Base-by-base conservation (phyloP, 768 basidiomycete genomes). In the Boletus pseudopeckii region DNA sequence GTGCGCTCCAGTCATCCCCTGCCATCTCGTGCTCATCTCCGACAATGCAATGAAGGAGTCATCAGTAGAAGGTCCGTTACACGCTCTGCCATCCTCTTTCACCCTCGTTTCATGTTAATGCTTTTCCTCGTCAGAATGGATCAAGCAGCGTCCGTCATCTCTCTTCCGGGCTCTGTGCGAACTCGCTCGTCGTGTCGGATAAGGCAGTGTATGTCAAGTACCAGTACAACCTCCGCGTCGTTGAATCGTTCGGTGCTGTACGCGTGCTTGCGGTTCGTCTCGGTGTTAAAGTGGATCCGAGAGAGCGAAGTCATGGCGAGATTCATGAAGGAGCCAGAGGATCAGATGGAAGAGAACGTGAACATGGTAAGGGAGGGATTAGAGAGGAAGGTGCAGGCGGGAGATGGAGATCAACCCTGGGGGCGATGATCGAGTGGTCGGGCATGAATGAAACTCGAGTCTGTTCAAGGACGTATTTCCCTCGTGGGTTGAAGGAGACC, bases 111-210 rank as follows among this genome's bases (percentile, higher is more conserved):
- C n/a, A n/a, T n/a, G n/a, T n/a, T n/a, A n/a, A n/a, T n/a, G 41
- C n/a, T 6, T 26, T 39, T n/a, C 20, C 22, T 33, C 8, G 7
- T 44, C 33, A 88, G 90, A 24, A 90, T 95, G 87, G 93, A 96
- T 68, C 92, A 94, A 77, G 88, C 92, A 1, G 90, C 92, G 0
- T 92, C 90, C 0, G 86, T 92, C 36, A 86, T 94, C 58, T 87
- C 83, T 15, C 75, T 80, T 24, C 76, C 87, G 0, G 78, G 80
- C 20, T 82, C 86, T 7, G 86, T 90, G 0, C 79, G 24, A 24
- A 24, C 24, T 24, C 24, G 24, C 24, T 24, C 24, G 24, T 24
- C 24, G 24, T 24, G n/a, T n/a, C n/a, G 22, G 22, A 24, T 3
- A 24, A 24, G 4, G 22, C 4, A 3, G 22, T 22, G 22, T 3